Evolutionary conservation across 345 rosid genomes (phyloP).

Genomic region (Camelina hispida): DNA sequence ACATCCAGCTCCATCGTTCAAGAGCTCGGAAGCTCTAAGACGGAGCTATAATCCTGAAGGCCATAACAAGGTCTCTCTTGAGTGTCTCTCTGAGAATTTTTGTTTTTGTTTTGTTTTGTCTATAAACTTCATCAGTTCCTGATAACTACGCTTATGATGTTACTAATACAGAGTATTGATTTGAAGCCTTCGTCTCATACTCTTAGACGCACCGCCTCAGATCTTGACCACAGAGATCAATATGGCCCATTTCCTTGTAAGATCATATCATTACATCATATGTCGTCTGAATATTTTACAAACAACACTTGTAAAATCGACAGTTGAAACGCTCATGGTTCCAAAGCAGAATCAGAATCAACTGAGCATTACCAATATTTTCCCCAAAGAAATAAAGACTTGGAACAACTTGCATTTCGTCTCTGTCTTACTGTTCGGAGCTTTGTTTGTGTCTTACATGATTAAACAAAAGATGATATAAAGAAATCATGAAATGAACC

Average conservation of each 20-base stretch:
- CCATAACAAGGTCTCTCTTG: background rate
- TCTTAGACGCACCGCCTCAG: background rate
- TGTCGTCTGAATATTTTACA: no score
- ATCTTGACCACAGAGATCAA: background rate
- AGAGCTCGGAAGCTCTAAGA: background rate
- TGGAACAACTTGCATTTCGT: background rate
- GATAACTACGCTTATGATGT: background rate
- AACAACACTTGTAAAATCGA: background rate
- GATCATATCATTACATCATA: background rate
- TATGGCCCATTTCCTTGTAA: background rate
- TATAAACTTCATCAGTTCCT: background rate
- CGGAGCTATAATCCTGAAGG: background rate
- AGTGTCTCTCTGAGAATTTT: background rate
- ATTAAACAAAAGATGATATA: background rate
- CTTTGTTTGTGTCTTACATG: background rate
- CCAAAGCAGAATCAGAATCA: background rate
- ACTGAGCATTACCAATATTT: background rate
- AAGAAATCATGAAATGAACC: background rate
- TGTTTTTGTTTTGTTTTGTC: background rate
- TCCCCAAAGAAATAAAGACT: background rate
- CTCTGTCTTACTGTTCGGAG: slow-evolving; percentile 1
- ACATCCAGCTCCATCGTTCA: background rate
- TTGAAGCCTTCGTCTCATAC: background rate
- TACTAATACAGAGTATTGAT: background rate
- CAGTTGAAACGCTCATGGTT: slow-evolving; percentile 12